Conservation (phyloP, 1,284 basidiomycete genomes). For the Cryptococcus maquisensis region DNA sequence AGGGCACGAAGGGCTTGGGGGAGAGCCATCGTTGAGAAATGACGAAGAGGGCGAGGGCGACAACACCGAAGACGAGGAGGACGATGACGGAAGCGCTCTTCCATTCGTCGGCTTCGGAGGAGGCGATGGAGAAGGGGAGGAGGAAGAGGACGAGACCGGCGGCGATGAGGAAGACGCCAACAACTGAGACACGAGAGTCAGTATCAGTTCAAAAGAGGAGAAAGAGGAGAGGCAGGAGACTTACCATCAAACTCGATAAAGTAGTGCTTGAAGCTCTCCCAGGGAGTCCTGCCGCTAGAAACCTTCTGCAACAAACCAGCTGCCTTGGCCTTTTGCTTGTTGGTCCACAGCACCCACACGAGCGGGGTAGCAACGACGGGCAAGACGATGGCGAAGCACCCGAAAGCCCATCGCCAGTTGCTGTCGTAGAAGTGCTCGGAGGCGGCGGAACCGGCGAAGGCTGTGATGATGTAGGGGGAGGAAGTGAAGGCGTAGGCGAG, state of each 20-base stretch:
- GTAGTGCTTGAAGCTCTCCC: constrained; percentile 39
- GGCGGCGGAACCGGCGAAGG: constrained; percentile 45
- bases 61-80: constrained; percentile 47
- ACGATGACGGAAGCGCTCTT: constrained; percentile 40
- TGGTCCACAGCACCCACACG: constrained; percentile 25
- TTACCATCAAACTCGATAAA: constrained; percentile 36
- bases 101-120: constrained; percentile 34
- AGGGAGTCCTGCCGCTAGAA: constrained; percentile 15
- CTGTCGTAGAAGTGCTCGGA: constrained; percentile 33
- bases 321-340: constrained; percentile 30
- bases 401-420: constrained; percentile 49
- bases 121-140: constrained; percentile 47
- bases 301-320: constrained; percentile 13
- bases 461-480: constrained; percentile 48
- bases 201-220: not conserved
- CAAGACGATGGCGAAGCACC: constrained; percentile 48
- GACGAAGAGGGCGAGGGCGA: constrained; percentile 40
- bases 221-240: too few species aligned
- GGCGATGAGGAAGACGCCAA: constrained; percentile 46
- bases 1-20: constrained; percentile 44
- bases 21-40: constrained; percentile 41
- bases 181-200: constrained; percentile 16
- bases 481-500: constrained; percentile 49
- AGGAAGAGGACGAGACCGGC: constrained; percentile 45
- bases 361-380: constrained; percentile 39